Evolutionary conservation across 2,329 filamentous ascomycete genomes (phyloP).

Genomic region (Nemania sp.): DNA sequence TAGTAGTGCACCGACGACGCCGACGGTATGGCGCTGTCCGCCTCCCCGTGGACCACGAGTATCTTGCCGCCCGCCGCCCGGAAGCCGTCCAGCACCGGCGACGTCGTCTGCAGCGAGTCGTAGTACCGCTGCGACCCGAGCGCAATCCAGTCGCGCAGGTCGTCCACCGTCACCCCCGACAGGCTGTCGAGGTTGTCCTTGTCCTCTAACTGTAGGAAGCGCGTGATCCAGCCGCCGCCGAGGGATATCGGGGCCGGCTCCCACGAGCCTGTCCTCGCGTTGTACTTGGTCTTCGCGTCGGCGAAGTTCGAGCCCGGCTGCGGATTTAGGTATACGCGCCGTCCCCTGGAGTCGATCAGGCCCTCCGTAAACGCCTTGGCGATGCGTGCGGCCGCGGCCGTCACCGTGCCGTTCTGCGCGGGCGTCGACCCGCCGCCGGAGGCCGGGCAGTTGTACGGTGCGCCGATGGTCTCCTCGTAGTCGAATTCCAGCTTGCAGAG

Average conservation of each 20-base stretch:
- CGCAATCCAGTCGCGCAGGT: constrained; percentile 56
- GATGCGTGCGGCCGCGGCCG: constrained; percentile 39
- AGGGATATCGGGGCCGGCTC: constrained; percentile 30
- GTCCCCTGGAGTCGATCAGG: constrained; percentile 43
- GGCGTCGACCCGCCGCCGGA: constrained; percentile 32
- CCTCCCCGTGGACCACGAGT: constrained; percentile 58
- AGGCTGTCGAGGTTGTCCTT: constrained; percentile 45
- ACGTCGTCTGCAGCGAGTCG: constrained; percentile 51
- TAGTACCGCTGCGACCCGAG: constrained; percentile 52
- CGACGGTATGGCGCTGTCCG: constrained; percentile 52
- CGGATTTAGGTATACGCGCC: constrained; percentile 43
- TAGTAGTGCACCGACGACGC: constrained; percentile 49
- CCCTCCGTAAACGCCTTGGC: constrained; percentile 44
- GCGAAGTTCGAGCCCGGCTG: constrained; percentile 41
- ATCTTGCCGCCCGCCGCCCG: constrained; percentile 53
- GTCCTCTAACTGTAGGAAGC: constrained; percentile 31
- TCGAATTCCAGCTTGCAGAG: constrained; percentile 46
- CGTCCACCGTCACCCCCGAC: constrained; percentile 56
- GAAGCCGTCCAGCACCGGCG: constrained; percentile 53
- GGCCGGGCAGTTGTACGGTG: constrained; percentile 49
- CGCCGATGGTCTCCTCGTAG: constrained; percentile 51
- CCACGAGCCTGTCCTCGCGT: constrained; percentile 38
- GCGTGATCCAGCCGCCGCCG: constrained; percentile 41
- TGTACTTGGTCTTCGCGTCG: constrained; percentile 43
- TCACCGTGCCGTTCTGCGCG: constrained; percentile 38